These are phyloP conservation scores for Vitis amurensis DNA, from an alignment of 164 flowering plant species.

Conservation along the genomic window DNA sequence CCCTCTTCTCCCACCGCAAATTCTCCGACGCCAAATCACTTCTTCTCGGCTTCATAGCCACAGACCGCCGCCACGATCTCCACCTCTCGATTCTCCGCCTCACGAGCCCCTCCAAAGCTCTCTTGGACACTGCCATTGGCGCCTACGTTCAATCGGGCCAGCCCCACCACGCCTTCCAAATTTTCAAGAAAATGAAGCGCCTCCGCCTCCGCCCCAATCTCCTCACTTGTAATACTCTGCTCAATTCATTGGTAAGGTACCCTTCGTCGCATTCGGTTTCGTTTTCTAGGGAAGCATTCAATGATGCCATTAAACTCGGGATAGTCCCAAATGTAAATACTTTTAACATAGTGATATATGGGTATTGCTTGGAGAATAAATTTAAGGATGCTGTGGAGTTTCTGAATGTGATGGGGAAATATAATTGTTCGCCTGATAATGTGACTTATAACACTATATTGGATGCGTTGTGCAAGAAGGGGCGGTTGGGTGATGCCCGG, in stretches of 20 bases:
- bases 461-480: constrained; percentile 61
- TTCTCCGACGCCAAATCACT: constrained; percentile 50
- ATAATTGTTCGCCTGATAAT: constrained; percentile 56
- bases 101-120: constrained; percentile 43
- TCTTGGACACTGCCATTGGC: constrained; percentile 55
- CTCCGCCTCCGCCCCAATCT: constrained; percentile 36
- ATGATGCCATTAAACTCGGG: constrained; percentile 45
- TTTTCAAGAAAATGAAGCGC: constrained; percentile 72
- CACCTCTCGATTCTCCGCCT: constrained; percentile 40
- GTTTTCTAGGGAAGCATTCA: constrained; percentile 37
- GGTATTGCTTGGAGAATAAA: constrained; percentile 54
- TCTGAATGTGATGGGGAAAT: constrained; percentile 45
- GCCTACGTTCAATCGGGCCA: constrained; percentile 45
- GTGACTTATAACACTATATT: constrained; percentile 70
- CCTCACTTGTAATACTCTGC: constrained; percentile 65
- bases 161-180: constrained; percentile 56
- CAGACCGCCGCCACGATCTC: constrained; percentile 37
- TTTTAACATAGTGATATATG: constrained; percentile 66
- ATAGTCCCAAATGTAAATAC: constrained; percentile 42
- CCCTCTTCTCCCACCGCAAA: constrained; percentile 39
- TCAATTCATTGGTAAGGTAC: constrained; percentile 54
- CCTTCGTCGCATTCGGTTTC: constrained; percentile 41
- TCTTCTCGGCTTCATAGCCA: constrained; percentile 45
- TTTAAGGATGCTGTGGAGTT: constrained; percentile 55
- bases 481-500: constrained; percentile 56